Conservation (phyloP, 768 basidiomycete genomes). For the Mycena filopes region DNA sequence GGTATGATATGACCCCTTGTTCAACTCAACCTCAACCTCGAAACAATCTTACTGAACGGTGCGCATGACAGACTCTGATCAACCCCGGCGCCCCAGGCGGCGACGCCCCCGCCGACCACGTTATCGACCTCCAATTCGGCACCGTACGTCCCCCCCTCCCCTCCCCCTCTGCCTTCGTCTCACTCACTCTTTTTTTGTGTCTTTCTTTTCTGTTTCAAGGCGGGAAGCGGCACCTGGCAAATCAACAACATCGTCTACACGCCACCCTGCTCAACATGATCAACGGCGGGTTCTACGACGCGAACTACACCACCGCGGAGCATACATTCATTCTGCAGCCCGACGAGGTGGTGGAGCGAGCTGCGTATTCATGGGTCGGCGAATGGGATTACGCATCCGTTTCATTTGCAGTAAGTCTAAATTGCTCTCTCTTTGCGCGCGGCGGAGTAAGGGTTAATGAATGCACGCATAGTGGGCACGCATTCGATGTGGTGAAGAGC, state of each 20-base stretch:
- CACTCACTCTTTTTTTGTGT: too few relatives aligned
- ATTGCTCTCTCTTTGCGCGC: not conserved
- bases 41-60: too few relatives aligned
- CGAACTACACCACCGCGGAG: constrained; percentile 33
- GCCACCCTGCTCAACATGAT: constrained; percentile 38
- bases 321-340: constrained; percentile 35
- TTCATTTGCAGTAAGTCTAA: constrained; percentile 29
- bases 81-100: constrained; percentile 28
- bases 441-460: not conserved
- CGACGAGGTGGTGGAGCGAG: constrained; percentile 38
- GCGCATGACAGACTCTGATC: constrained; percentile 20
- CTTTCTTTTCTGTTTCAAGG: too few relatives aligned
- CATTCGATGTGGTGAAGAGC: constrained; percentile 39
- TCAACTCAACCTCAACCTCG: too few relatives aligned
- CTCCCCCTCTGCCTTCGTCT: not conserved
- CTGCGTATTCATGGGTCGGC: constrained; percentile 38
- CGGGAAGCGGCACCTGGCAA: too few relatives aligned
- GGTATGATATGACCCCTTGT: not conserved
- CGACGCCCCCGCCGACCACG: constrained; percentile 27
- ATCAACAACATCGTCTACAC: constrained; percentile 37
- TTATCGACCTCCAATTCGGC: constrained; percentile 22
- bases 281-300: constrained; percentile 30
- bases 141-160: not conserved
- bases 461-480: constrained; percentile 35
- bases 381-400: constrained; percentile 19